Conservation (phyloP, 768 basidiomycete species). For the Amyloporia xantha region DNA sequence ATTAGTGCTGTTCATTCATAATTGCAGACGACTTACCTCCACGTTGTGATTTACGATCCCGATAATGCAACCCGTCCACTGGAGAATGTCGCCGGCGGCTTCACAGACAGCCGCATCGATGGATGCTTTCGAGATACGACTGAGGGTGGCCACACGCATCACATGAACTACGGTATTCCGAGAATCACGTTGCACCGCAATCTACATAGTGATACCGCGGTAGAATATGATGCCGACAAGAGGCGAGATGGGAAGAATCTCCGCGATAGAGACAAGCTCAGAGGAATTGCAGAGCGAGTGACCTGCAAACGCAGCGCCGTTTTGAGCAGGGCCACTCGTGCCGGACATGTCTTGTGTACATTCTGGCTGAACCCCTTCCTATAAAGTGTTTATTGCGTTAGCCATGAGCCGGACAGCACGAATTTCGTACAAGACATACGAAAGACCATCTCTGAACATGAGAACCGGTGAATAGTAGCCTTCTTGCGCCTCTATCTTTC, state of each 20-base stretch:
- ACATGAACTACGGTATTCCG: conserved; percentile 93
- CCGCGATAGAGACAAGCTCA: conserved; percentile 94
- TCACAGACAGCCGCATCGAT: conserved; percentile 94
- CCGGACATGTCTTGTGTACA: too few relatives aligned
- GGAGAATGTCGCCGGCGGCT: conserved; percentile 87
- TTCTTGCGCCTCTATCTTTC: too few relatives aligned
- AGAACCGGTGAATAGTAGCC: too few relatives aligned
- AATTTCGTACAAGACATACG: too few relatives aligned
- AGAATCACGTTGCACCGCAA: conserved; percentile 93
- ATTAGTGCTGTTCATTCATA: too few relatives aligned
- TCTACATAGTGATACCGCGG: conserved; percentile 99
- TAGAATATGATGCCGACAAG: conserved; percentile 99
- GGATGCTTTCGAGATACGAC: conserved; percentile 90
- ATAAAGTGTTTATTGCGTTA: too few relatives aligned
- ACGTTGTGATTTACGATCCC: conserved; percentile 98
- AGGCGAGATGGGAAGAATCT: conserved; percentile 90
- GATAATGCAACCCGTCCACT: conserved; percentile 68
- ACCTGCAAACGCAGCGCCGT: conserved; percentile 89
- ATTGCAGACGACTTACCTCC: conserved; percentile 49
- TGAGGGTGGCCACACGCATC: conserved; percentile 99
- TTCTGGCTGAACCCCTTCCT: too few relatives aligned
- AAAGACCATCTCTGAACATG: too few relatives aligned
- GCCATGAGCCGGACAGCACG: too few relatives aligned
- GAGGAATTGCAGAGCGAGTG: conserved; percentile 99
- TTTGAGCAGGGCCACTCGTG: conserved; percentile 89